Evolutionary conservation across 2,329 filamentous ascomycete species (phyloP), one percentile per base, ranked within the genome.

Genomic region (Pezicula radicicola): DNA sequence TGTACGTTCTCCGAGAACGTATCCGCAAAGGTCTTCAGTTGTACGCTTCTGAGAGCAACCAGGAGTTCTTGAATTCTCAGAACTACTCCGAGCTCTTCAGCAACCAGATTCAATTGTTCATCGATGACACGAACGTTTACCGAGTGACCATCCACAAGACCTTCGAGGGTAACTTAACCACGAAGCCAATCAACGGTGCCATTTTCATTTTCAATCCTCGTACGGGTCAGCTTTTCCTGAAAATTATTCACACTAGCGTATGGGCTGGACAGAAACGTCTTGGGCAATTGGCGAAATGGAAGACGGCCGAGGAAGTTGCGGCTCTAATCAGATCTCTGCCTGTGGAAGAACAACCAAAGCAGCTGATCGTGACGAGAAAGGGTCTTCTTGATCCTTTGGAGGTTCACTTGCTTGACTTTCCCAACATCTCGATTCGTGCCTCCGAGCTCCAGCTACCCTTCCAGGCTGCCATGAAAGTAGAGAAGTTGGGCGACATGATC

Each of bases 121-220:
- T 99, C 58, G 94, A 99, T 63, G 94, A 99, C 68, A 99, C 94
- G 55, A 99, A 99, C 65, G 95, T 99, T 48, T 99, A 99, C 69
- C 92, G 94, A 76, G 94, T 99, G 55, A 99, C 94, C 0, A 99
- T 99, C 57, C 94, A 99, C 79, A 99, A 99, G 83, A 99, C 94
- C 0, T 99, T 99, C 57, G 94, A 99, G 72, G 94, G 94, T 63
- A 99, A 99, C 68, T 78, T 99, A 82, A 99, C 94, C 0, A 99
- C 94, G 2, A 99, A 99, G 73, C 94, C 94, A 3, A 99, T 99
- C 79, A 99, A 99, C 70, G 94, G 94, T 68, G 94, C 95, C 43
- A 97, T 99, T 69, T 99, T 99, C 78, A 99, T 99, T 68, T 97
- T 99, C 83, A 99, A 99, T 69, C 94, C 95, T n/a, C 85, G 93